Percentiles rank a stretch among this genome's conserved stretches.
Conservation (phyloP, 2,329 filamentous ascomycete genomes). For the Cladorrhinum sp. region DNA sequence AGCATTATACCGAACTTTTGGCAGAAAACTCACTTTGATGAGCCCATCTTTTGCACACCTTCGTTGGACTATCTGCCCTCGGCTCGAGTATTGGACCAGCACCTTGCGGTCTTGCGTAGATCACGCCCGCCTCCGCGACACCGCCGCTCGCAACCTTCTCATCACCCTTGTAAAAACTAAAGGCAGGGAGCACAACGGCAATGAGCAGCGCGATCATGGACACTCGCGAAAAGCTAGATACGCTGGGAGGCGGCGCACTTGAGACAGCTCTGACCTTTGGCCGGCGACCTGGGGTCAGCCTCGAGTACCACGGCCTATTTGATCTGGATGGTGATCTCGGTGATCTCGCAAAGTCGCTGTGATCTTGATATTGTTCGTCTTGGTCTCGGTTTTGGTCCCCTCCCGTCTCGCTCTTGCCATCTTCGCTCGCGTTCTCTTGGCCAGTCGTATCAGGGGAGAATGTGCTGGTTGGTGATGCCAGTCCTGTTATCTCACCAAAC, state of each 20-base stretch:
- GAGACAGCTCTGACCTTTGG: constrained; percentile 44
- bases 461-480: constrained; percentile 22
- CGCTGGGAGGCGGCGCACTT: constrained; percentile 41
- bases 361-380: constrained; percentile 10
- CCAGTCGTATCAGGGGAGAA: not conserved
- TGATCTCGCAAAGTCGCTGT: constrained; percentile 12
- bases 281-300: constrained; percentile 38
- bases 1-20: not conserved
- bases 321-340: constrained; percentile 16
- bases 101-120: constrained; percentile 7
- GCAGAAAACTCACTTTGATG: constrained; percentile 51
- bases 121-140: constrained; percentile 46
- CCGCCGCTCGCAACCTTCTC: constrained; percentile 40
- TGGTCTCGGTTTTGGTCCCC: constrained; percentile 17
- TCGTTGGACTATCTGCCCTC: constrained; percentile 48
- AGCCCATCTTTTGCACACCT: constrained; percentile 63
- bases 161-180: constrained; percentile 42
- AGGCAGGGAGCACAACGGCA: constrained; percentile 48
- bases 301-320: constrained; percentile 43
- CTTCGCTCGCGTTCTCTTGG: constrained; percentile 17
- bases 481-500: constrained; percentile 31
- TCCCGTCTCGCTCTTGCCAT: constrained; percentile 18
- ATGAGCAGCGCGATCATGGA: constrained; percentile 50
- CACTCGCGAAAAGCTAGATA: constrained; percentile 43
- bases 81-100: constrained; percentile 33